Conservation (phyloP, 441 rosid genomes). For the Omphalea diandra region DNA sequence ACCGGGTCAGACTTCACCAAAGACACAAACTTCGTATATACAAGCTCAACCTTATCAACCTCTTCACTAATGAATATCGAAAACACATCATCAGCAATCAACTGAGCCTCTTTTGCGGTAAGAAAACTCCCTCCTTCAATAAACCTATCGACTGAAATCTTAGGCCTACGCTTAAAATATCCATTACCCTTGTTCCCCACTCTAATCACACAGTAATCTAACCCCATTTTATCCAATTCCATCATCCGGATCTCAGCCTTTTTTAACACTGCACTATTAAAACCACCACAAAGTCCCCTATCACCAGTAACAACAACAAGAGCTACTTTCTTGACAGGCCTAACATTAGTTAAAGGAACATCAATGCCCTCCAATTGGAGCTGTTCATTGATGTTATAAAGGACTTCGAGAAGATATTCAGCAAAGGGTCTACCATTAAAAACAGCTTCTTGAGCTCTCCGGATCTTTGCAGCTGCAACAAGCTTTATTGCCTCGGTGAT, state of each 20-base stretch:
- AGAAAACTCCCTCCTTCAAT: slow-evolving; percentile 58
- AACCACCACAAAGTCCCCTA: slow-evolving; percentile 76
- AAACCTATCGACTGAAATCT: slow-evolving; percentile 56
- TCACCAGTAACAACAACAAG: slow-evolving; percentile 71
- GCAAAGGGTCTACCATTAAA: slow-evolving; percentile 74
- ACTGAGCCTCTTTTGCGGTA: slow-evolving; percentile 82
- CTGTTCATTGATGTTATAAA: slow-evolving; percentile 70
- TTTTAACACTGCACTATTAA: slow-evolving; percentile 55
- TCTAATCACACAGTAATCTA: slow-evolving; percentile 59
- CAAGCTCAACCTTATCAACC: slow-evolving; percentile 83
- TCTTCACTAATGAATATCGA: slow-evolving; percentile 72
- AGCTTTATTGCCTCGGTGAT: slow-evolving; percentile 90
- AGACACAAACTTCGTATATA: slow-evolving; percentile 79
- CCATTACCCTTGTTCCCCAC: slow-evolving; percentile 80
- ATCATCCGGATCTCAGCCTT: slow-evolving; percentile 62
- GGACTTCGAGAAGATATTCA: slow-evolving; percentile 61
- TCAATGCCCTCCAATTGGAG: slow-evolving; percentile 69
- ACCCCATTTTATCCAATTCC: slow-evolving; percentile 54
- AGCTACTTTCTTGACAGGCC: slow-evolving; percentile 81
- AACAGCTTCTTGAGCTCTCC: slow-evolving; percentile 88
- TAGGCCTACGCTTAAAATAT: slow-evolving; percentile 63
- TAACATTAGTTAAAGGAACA: slow-evolving; percentile 62
- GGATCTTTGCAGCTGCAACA: slow-evolving; percentile 77
- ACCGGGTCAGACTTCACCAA: slow-evolving; percentile 68
- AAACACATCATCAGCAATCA: slow-evolving; percentile 76